These are phyloP conservation scores for Kwoniella botswanensis DNA, from an alignment of 768 basidiomycete genomes.

Conservation along the genomic window DNA sequence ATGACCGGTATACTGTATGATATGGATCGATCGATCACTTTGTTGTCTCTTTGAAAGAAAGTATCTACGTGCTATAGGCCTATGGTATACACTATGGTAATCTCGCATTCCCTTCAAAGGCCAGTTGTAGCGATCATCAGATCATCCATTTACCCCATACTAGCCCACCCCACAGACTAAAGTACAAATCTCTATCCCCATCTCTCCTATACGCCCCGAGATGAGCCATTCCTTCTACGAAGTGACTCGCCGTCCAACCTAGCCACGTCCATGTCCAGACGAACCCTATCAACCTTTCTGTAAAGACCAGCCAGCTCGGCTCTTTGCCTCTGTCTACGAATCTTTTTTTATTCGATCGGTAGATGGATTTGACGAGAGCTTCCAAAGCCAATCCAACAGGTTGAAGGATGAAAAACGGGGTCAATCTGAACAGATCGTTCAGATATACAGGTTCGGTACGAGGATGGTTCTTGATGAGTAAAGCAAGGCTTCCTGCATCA, in stretches of 20 bases:
- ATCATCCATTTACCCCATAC: slow-evolving; percentile 42
- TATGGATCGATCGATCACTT: too few species aligned
- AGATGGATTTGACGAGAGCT: slow-evolving; percentile 39
- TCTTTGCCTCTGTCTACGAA: not conserved
- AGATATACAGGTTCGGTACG: slow-evolving; percentile 3
- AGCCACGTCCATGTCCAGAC: slow-evolving; percentile 48
- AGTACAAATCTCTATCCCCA: slow-evolving; percentile 12
- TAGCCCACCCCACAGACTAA: slow-evolving; percentile 37
- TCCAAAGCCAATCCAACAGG: slow-evolving; percentile 44
- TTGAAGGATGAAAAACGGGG: slow-evolving; percentile 48
- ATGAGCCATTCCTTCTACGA: slow-evolving; percentile 42
- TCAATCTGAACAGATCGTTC: slow-evolving; percentile 21
- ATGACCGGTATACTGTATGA: too few species aligned
- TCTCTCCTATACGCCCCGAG: slow-evolving; percentile 29
- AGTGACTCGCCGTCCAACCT: slow-evolving; percentile 45
- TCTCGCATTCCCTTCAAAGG: too few species aligned
- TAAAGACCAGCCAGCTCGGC: slow-evolving; percentile 31
- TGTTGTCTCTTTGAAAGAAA: too few species aligned
- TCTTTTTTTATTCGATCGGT: slow-evolving; percentile 18
- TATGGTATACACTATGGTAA: too few species aligned
- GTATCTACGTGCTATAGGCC: too few species aligned
- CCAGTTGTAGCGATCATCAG: slow-evolving; percentile 6
- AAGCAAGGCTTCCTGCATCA: slow-evolving; percentile 32
- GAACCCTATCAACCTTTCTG: slow-evolving; percentile 44
- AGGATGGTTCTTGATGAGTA: slow-evolving; percentile 13